Evolutionary conservation across 2,329 filamentous ascomycete species (phyloP), one percentile per base, ranked within the genome.

Genomic region (Sclerotinia subarctica): DNA sequence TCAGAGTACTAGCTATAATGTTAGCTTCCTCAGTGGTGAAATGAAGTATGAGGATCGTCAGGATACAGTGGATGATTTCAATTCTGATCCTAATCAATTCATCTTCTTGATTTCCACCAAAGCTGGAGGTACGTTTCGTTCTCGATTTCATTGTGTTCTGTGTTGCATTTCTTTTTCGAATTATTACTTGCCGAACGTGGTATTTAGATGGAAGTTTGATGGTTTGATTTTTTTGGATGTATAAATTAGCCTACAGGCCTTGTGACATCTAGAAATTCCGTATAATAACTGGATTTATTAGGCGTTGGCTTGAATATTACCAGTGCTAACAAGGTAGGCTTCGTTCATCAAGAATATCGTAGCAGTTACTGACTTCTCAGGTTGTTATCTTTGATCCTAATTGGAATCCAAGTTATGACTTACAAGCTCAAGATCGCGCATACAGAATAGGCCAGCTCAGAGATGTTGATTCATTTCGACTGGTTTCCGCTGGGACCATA

Each of bases 21-120:
- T 97, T 70, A 94, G 90, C 74, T 98, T 96, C 75, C 83, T 99
- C 5, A 94, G 97, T 74, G 95, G 95, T 0, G 87, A 88, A 13
- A 88, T 98, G 81, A 86, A 82, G 46, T 94, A 95, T 74, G 90
- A 93, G 65, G 93, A 96, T 67, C 89, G 95, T 13, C 89, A 94
- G 71, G 87, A 86, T 57, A 86, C 87, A 0, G 95, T 99, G 0
- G 91, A 96, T 75, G 90, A 93, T 59, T 99, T 97, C 85, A 99
- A 99, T 77, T 86, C 91, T 0, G 90, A 97, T 75, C 87, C 93
- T 0, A 84, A 83, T 5, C 92, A 95, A 75, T 99, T 99, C 75
- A 93, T 97, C 6, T 99, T 99, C 74, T 83, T 99, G 26, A 97
- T 99, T 74, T 96, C 92, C 29, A 97, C 95, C 8, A 92, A 91